These are phyloP conservation scores for Didymosphaeria variabile DNA, from an alignment of 2,329 filamentous ascomycete genomes.

Conservation along the genomic window DNA sequence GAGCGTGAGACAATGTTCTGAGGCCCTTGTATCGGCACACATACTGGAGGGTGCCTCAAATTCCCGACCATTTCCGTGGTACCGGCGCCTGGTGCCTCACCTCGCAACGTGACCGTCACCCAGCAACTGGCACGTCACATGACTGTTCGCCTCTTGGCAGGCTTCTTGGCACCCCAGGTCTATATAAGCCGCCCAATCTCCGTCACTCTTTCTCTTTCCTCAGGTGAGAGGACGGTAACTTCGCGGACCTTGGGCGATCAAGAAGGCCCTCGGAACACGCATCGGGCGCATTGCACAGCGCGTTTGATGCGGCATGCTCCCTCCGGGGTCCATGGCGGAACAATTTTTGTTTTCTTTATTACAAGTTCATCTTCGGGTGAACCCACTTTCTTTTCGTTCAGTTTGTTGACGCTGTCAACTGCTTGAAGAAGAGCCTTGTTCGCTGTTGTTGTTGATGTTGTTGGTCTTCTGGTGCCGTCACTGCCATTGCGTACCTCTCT, in stretches of 20 bases:
- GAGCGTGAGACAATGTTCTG: neutral
- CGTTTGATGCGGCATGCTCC: neutral
- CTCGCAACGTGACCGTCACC: neutral
- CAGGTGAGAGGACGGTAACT: neutral
- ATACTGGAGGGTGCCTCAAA: neutral
- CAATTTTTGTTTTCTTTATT: neutral
- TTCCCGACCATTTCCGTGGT: neutral
- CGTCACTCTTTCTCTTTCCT: neutral
- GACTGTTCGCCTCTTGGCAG: neutral
- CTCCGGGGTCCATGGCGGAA: neutral
- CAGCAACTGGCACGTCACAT: neutral
- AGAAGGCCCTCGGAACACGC: neutral
- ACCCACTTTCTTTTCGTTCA: slow-evolving; percentile 13
- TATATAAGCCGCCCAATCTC: neutral
- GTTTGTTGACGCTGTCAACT: slow-evolving; percentile 8
- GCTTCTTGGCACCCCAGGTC: neutral
- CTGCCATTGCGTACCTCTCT: too few relatives aligned
- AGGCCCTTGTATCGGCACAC: neutral
- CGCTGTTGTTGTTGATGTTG: neutral
- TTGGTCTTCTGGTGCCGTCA: neutral
- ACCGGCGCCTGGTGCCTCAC: neutral
- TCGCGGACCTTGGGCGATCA: neutral
- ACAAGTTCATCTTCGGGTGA: neutral
- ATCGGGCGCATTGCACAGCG: neutral
- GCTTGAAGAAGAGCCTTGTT: slow-evolving; percentile 15